A percentile compares a stretch with the other conserved stretches of the same genome.
Conservation (phyloP, 2,329 filamentous ascomycete genomes). For the Verticillium klebahnii region DNA sequence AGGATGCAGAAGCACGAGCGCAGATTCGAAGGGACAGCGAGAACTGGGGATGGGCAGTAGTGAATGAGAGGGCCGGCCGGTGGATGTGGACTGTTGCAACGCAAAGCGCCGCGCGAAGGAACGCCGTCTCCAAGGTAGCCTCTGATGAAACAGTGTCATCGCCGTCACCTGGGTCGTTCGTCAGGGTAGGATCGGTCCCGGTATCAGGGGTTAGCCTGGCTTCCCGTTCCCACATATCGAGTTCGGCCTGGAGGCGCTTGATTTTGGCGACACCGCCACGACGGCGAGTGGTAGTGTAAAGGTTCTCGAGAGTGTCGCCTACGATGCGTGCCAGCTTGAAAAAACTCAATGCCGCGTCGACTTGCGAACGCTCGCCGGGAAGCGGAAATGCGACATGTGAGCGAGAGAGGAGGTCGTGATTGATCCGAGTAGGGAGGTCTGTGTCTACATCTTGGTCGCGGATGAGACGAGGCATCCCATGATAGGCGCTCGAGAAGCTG, state of each 20-base stretch:
- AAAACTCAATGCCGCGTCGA: conserved; percentile 16
- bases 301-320: conserved; percentile 15
- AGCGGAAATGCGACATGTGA: conserved; percentile 18
- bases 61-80: conserved; percentile 18
- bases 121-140: conserved; percentile 3
- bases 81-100: conserved; percentile 19
- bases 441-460: conserved; percentile 20
- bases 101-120: conserved; percentile 13
- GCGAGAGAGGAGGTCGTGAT: conserved; percentile 17
- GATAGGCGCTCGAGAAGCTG: conserved; percentile 18
- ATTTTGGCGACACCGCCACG: conserved; percentile 19
- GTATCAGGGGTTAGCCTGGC: too few relatives aligned
- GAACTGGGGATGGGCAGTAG: conserved; percentile 15
- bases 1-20: conserved; percentile 7
- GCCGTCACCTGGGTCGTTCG: conserved; percentile 4
- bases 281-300: conserved; percentile 19
- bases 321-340: conserved; percentile 20
- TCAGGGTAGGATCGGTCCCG: not conserved
- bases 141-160: not conserved
- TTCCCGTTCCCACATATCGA: conserved; percentile 16
- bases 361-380: conserved; percentile 18
- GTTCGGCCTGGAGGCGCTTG: conserved; percentile 15
- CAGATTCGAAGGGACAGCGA: conserved; percentile 13
- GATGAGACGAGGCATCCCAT: conserved; percentile 20
- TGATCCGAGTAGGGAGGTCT: conserved; percentile 17